Conservation (phyloP, 345 rosid species). For the Capsella bursapastoris region DNA sequence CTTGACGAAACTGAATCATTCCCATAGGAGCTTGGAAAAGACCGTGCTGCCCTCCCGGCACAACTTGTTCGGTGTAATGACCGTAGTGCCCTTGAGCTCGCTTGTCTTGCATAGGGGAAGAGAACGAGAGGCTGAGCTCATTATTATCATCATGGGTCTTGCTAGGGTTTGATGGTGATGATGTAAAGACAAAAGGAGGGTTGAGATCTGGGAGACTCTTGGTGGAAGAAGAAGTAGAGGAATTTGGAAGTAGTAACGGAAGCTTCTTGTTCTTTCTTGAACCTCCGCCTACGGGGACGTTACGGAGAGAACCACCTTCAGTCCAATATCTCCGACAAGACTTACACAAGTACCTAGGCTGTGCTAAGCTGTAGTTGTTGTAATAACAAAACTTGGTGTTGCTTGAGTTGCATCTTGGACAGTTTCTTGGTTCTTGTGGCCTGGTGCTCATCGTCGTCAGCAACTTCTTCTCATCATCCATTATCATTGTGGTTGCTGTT, state of each 20-base stretch:
- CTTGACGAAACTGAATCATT: conserved; percentile 46
- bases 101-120: conserved; percentile 28
- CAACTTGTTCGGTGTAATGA: conserved; percentile 17
- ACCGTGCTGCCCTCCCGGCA: conserved; percentile 33
- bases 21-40: conserved; percentile 40
- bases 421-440: conserved; percentile 45
- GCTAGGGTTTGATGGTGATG: conserved; percentile 44
- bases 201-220: conserved; percentile 43
- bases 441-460: conserved; percentile 30
- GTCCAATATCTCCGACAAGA: conserved; percentile 48
- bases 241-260: conserved; percentile 32
- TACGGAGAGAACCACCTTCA: conserved; percentile 48
- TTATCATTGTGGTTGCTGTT: conserved; percentile 31
- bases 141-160: conserved; percentile 14
- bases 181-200: conserved; percentile 42
- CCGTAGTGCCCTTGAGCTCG: conserved; percentile 27
- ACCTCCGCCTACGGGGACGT: conserved; percentile 47
- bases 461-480: conserved; percentile 41
- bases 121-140: conserved; percentile 42
- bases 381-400: conserved; percentile 48
- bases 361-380: conserved; percentile 48
- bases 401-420: conserved; percentile 49
- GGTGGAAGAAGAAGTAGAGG: conserved; percentile 30
- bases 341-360: conserved; percentile 47
- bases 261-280: conserved; percentile 47